Conservation (phyloP, 2,329 filamentous ascomycete species). For the Exserohilum rostratum region DNA sequence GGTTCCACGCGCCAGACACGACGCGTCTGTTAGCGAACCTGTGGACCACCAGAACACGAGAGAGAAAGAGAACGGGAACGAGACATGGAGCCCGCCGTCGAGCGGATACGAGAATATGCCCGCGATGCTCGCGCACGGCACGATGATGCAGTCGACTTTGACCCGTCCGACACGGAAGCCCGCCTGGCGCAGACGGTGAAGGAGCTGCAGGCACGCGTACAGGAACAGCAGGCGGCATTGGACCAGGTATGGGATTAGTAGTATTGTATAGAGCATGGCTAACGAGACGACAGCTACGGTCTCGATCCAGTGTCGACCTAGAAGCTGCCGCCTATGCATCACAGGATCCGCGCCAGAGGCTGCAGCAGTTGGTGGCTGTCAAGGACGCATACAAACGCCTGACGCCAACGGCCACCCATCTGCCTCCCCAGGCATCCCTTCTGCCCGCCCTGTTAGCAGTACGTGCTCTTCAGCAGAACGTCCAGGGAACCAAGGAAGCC, state of each 20-base stretch:
- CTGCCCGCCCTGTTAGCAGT: constrained; percentile 75
- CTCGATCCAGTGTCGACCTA: constrained; percentile 31
- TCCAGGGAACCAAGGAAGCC: constrained; percentile 67
- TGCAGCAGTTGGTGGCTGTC: constrained; percentile 59
- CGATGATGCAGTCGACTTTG: constrained; percentile 45
- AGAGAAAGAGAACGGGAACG: background rate
- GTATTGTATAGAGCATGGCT: background rate
- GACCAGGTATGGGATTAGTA: constrained; percentile 48
- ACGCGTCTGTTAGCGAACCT: constrained; percentile 9
- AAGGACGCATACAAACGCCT: constrained; percentile 70
- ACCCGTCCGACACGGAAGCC: constrained; percentile 53
- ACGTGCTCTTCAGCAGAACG: constrained; percentile 68
- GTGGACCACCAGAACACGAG: constrained; percentile 1
- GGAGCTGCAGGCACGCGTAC: constrained; percentile 65
- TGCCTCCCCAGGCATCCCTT: constrained; percentile 70
- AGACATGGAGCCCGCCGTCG: constrained; percentile 28
- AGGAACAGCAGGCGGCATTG: constrained; percentile 55
- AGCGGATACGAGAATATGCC: constrained; percentile 40
- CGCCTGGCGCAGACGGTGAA: constrained; percentile 71
- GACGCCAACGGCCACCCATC: constrained; percentile 65
- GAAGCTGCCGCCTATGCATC: constrained; percentile 42
- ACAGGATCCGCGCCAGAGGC: constrained; percentile 40
- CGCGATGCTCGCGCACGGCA: constrained; percentile 27
- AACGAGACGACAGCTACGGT: constrained; percentile 53
- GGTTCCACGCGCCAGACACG: constrained; percentile 1